Percentiles rank a stretch among this genome's conserved stretches.
Conservation (phyloP, 352 stramenopile species). For the Globisporangium carolinianum region DNA sequence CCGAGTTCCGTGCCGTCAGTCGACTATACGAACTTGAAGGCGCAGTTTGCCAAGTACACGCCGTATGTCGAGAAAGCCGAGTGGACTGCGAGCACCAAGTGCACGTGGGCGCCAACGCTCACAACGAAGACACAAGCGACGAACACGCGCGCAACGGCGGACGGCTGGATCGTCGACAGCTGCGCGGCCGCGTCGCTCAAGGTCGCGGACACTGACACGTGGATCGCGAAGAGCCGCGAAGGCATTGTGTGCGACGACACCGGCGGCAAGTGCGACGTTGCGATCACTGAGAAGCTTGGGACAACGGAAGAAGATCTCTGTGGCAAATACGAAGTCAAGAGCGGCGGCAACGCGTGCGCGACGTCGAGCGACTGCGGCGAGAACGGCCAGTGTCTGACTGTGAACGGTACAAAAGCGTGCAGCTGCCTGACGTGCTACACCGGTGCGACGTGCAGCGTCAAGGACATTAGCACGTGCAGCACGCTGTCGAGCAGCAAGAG, state of each 20-base stretch:
- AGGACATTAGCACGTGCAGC: conserved; percentile 61
- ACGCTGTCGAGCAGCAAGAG: conserved; percentile 48
- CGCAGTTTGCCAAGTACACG: conserved; percentile 55
- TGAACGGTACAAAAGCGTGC: conserved; percentile 61
- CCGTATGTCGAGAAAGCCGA: conserved; percentile 25
- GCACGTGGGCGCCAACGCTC: conserved; percentile 50
- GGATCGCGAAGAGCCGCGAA: conserved; percentile 64
- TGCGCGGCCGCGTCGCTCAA: conserved; percentile 50
- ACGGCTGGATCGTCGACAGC: conserved; percentile 62
- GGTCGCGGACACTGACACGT: conserved; percentile 52
- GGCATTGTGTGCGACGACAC: conserved; percentile 59
- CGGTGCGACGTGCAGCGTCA: conserved; percentile 66
- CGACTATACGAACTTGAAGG: conserved; percentile 75
- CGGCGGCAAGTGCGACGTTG: conserved; percentile 64
- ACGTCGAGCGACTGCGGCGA: conserved; percentile 57
- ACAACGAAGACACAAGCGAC: conserved; percentile 46
- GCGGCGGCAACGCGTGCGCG: conserved; percentile 57
- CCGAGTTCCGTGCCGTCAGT: conserved; percentile 49
- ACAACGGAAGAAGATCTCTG: conserved; percentile 80
- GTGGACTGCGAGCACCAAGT: conserved; percentile 58
- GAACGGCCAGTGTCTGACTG: conserved; percentile 66
- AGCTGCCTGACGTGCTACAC: conserved; percentile 74
- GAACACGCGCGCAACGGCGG: conserved; percentile 44
- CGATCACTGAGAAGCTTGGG: conserved; percentile 29
- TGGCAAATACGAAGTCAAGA: conserved; percentile 52